Conservation (phyloP, 352 stramenopile genomes). For the Aphanomyces stellatus region DNA sequence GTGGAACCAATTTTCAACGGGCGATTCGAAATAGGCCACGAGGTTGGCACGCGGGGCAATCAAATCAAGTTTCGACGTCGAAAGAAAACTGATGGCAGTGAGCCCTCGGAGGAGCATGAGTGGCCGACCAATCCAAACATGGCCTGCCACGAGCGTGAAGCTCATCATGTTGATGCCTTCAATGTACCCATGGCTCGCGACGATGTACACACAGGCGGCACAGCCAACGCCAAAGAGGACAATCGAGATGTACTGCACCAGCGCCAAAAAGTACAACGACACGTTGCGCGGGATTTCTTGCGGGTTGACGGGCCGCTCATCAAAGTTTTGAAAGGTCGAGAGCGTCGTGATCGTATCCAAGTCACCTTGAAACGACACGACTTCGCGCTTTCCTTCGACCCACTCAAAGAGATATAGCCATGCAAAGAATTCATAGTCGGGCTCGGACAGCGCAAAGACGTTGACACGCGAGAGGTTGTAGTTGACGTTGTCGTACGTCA, state of each 20-base stretch:
- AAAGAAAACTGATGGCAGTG: neutral
- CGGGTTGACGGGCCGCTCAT: neutral
- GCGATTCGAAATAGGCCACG: neutral
- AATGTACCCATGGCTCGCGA: neutral
- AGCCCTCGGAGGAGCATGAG: neutral
- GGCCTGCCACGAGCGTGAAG: constrained; percentile 1
- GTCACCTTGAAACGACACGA: constrained; percentile 13
- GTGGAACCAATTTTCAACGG: neutral
- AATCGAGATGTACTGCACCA: neutral
- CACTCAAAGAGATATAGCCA: constrained; percentile 12
- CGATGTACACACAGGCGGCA: neutral
- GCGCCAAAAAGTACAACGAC: neutral
- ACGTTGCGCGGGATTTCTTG: neutral
- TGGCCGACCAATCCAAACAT: constrained; percentile 12
- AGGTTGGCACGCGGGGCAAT: neutral
- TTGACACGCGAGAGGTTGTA: neutral
- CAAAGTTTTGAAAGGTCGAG: neutral
- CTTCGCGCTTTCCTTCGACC: neutral
- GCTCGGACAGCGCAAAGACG: neutral
- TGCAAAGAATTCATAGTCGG: neutral
- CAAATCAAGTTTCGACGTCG: neutral
- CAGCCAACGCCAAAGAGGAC: neutral
- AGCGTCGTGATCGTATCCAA: neutral
- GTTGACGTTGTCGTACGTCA: neutral
- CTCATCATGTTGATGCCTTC: neutral